Evolutionary conservation across 2,329 filamentous ascomycete genomes (phyloP).

Genomic region (Lecanosticta acicola): DNA sequence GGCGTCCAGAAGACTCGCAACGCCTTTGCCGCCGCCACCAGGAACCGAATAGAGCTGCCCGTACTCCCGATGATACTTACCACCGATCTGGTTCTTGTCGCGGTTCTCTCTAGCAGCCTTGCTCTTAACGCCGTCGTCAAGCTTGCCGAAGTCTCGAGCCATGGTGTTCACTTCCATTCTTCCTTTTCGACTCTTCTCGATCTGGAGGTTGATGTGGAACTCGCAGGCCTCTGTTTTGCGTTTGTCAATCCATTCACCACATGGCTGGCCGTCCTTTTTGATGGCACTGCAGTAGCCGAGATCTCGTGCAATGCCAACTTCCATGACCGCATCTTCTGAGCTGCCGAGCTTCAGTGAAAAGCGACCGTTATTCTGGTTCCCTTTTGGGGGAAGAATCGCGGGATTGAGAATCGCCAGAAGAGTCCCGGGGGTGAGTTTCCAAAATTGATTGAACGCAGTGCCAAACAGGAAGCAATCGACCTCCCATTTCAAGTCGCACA

Average conservation of each 20-base stretch:
- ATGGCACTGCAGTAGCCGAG: constrained; percentile 81
- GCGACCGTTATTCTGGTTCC: constrained; percentile 67
- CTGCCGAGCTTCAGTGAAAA: constrained; percentile 84
- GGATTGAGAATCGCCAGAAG: constrained; percentile 90
- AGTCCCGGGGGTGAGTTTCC: constrained; percentile 88
- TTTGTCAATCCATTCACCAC: constrained; percentile 78
- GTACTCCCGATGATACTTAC: constrained; percentile 55
- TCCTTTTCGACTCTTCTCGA: constrained; percentile 62
- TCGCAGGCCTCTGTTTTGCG: constrained; percentile 88
- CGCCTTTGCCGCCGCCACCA: constrained; percentile 35
- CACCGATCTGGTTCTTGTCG: constrained; percentile 27
- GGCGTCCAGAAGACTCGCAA: constrained; percentile 61
- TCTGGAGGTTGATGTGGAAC: constrained; percentile 78
- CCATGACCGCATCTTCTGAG: constrained; percentile 81
- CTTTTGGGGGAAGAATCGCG: constrained; percentile 78
- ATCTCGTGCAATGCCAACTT: constrained; percentile 79
- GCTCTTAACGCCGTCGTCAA: constrained; percentile 12
- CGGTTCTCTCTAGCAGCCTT: constrained; percentile 7
- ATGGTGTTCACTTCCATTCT: constrained; percentile 77
- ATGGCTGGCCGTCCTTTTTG: constrained; percentile 76
- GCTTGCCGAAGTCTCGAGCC: constrained; percentile 28
- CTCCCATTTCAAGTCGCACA: constrained; percentile 86
- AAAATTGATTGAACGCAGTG: constrained; percentile 83
- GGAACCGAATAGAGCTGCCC: constrained; percentile 42
- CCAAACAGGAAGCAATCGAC: constrained; percentile 90